Base-by-base conservation (phyloP, 2,329 filamentous ascomycete genomes). In the Raffaelea ambrosiae region DNA sequence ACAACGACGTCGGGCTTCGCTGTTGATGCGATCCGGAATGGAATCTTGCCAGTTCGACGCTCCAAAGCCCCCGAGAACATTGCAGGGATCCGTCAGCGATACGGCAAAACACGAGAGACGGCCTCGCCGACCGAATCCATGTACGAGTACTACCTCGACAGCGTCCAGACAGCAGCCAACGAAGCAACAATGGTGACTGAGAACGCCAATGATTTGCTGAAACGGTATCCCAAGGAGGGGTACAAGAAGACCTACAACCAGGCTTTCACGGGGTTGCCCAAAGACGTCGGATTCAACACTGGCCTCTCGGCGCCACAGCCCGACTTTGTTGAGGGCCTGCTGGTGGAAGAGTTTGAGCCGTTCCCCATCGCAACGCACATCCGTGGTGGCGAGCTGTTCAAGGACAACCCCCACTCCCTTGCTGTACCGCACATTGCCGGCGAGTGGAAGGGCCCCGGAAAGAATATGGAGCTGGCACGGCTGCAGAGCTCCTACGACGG, bases 391-490 rank as follows among this genome's bases (percentile, higher is more conserved):
- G 48, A 51, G 2, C 48, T 60, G 3, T 47, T 51, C 26, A 49
- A 51, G 38, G 48, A 55, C 10, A 10, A 51, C 3, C 21, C 43
- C 2, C 7, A 23, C 9, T 61, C 59, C 11, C 5, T 60, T 3
- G 50, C 53, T 4, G 46, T 62, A 9, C 56, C 61, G 3, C 61
- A 61, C 35, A 5, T 63, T 1, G 55, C 56, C 8, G 60, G 58
- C 3, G 60, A 63, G 33, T 58, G 53, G 38, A 56, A 57, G 35
- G 48, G 43, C 4, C 43, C 41, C 11, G 47, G 46, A 9, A 50
- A 52, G 5, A 23, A 54, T 40, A 46, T 55, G 50, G 33, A 45
- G 18, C 3, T 55, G 41, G 54, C 43, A 14, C 11, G 10, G 43
- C 8, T 45, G 31, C 43, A 38, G 43, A 39, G 31, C 40, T 44